Percentiles rank a stretch among this genome's conserved stretches.
Conservation (phyloP, 129 eudicot genomes). For the Centaurea solstitialis region DNA sequence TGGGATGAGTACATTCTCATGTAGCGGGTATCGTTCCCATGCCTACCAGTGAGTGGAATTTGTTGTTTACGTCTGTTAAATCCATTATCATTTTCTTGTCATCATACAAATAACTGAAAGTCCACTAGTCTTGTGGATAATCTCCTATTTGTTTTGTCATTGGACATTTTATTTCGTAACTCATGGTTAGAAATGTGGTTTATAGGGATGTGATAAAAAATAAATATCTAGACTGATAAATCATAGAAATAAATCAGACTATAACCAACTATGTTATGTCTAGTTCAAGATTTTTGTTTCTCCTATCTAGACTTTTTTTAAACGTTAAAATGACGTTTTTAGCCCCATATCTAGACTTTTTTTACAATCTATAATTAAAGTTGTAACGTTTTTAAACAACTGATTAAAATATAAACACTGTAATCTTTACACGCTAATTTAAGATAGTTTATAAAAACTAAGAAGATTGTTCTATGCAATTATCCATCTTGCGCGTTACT, state of each 20-base stretch:
- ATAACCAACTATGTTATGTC: not conserved
- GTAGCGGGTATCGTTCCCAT: no score
- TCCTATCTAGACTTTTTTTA: no score
- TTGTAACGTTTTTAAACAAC: no score
- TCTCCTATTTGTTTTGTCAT: not conserved
- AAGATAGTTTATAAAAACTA: no score
- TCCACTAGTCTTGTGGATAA: not conserved
- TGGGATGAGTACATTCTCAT: no score
- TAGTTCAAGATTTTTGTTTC: not conserved
- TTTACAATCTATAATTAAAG: no score
- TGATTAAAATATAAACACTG: no score
- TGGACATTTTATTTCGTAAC: not conserved
- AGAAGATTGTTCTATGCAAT: no score
- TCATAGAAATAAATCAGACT: not conserved
- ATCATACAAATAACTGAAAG: no score
- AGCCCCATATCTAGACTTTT: not conserved
- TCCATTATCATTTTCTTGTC: not conserved
- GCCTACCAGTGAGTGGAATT: not conserved
- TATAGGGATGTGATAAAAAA: not conserved
- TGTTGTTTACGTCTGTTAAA: not conserved
- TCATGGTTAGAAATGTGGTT: not conserved
- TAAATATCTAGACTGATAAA: not conserved
- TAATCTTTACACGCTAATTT: no score
- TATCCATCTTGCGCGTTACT: no score
- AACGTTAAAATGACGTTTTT: not conserved